These are phyloP conservation scores for Trichosanthes cucumerina DNA, from an alignment of 306 rosid species.

Conservation along the genomic window DNA sequence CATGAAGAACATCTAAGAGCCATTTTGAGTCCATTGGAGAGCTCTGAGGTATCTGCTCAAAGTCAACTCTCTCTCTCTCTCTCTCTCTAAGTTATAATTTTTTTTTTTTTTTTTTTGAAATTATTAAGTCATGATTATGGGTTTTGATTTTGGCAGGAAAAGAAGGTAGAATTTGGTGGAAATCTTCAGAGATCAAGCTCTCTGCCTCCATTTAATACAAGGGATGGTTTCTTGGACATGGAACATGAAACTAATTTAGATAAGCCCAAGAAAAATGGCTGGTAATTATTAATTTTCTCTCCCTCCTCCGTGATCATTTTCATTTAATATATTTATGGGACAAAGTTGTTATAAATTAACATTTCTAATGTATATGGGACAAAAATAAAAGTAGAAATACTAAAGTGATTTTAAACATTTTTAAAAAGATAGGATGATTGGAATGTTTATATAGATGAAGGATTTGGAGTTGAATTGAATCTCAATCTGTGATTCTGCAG, in stretches of 20 bases:
- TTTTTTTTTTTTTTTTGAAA: neutral
- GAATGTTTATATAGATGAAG: neutral
- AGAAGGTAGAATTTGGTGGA: neutral
- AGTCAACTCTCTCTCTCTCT: neutral
- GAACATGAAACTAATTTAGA: conserved; percentile 27
- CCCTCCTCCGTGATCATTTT: too few relatives aligned
- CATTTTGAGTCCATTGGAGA: conserved; percentile 19
- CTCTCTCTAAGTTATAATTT: neutral
- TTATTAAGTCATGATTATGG: neutral
- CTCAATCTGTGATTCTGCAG: conserved; percentile 19
- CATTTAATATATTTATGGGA: too few relatives aligned
- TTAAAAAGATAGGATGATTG: too few relatives aligned
- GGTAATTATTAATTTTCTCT: conserved; percentile 24
- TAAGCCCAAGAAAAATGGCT: conserved; percentile 36
- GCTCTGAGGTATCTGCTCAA: conserved; percentile 24
- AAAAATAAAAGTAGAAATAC: too few relatives aligned
- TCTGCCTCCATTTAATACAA: conserved; percentile 13
- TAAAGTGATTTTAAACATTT: too few relatives aligned
- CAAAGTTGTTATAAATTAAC: too few relatives aligned
- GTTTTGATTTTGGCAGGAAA: conserved; percentile 8
- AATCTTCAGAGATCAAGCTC: conserved; percentile 29
- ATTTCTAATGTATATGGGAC: too few relatives aligned
- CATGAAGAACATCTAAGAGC: conserved; percentile 45
- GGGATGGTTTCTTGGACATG: conserved; percentile 8
- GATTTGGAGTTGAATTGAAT: neutral